These are phyloP conservation scores for Blepharisma undulans DNA, from an alignment of 169 alveolate genomes.

Conservation along the genomic window DNA sequence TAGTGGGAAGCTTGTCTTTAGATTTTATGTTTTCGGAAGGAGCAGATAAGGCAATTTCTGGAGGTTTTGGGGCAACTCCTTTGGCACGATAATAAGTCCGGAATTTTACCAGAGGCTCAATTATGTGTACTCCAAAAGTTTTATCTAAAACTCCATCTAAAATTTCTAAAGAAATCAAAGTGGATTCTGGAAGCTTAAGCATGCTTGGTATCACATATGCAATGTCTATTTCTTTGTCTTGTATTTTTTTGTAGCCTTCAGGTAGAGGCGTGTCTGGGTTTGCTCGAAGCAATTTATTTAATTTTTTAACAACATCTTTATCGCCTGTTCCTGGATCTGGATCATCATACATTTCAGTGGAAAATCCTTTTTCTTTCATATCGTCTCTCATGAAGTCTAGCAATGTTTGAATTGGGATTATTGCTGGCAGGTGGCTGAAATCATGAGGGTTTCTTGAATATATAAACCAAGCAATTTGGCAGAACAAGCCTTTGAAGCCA, in stretches of 20 bases:
- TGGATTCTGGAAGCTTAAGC: not conserved
- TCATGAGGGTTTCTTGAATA: not conserved
- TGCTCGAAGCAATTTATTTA: not conserved
- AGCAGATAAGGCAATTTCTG: not conserved
- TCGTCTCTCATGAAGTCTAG: not conserved
- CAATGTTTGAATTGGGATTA: not conserved
- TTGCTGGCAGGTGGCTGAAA: slow-evolving; percentile 20
- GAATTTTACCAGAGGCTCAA: slow-evolving; percentile 6
- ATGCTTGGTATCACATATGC: not conserved
- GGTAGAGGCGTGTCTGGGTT: not conserved
- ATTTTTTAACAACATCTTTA: not conserved
- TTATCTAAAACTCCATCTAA: not conserved
- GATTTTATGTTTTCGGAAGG: not conserved
- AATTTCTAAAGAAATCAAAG: slow-evolving; percentile 2
- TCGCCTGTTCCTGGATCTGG: slow-evolving; percentile 39
- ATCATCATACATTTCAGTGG: slow-evolving; percentile 32
- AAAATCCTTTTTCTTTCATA: not conserved
- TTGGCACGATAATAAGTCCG: not conserved
- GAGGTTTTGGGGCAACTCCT: not conserved
- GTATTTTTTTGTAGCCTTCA: slow-evolving; percentile 2
- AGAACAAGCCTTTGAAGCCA: slow-evolving; percentile 23
- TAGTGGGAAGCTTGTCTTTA: no score
- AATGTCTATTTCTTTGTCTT: not conserved
- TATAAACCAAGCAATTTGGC: not conserved
- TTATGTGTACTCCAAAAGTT: not conserved